Evolutionary conservation across 306 rosid genomes (phyloP), one percentile per base, ranked within the genome.

Genomic region (Ceratonia siliqua): DNA sequence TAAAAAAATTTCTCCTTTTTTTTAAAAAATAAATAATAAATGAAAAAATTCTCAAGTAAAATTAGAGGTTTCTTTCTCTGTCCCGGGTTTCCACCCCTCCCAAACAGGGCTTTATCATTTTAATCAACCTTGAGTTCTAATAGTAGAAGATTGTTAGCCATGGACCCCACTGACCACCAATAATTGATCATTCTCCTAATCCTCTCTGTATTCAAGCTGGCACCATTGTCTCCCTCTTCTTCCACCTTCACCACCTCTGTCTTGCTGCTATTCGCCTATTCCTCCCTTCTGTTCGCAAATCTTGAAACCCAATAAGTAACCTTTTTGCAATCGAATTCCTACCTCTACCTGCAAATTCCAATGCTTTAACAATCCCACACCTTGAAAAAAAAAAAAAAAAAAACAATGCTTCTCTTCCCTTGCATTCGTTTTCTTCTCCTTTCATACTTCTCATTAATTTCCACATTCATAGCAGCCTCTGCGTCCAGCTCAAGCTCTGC

Each of bases 121-220:
- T 27, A 15, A 43, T 65, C 14, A 25, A 15, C 15, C 24, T 7
- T 14, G 55, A 24, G 71, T 21, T 68, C 28, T 48, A 68, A 48
- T 17, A 18, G 58, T 17, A 17, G 63, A 36, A 70, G 24, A 53
- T 20, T 69, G 62, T 10, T n/a, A 70, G 1, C 14, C 13, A 52
- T 1, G 68, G 75, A 6, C 75, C 90, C 80, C 84, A 70, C 81
- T 39, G 80, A 67, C 79, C 84, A 53, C 88, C 94, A 91, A 87
- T 91, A 89, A 91, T 91, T 91, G 90, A 87, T 89, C 85, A 78
- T 72, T 73, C 89, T 76, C 72, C 85, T 30, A 79, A 85, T 77
- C 87, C 86, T 56, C 63, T 77, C 92, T 85, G 94, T 83, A 55
- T 70, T 79, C 88, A 75, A 83, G 87, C 90, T 87, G 94, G 82